These are phyloP conservation scores for Coniochaeta hoffmannii DNA, from an alignment of 2,329 filamentous ascomycete genomes.

Conservation along the genomic window DNA sequence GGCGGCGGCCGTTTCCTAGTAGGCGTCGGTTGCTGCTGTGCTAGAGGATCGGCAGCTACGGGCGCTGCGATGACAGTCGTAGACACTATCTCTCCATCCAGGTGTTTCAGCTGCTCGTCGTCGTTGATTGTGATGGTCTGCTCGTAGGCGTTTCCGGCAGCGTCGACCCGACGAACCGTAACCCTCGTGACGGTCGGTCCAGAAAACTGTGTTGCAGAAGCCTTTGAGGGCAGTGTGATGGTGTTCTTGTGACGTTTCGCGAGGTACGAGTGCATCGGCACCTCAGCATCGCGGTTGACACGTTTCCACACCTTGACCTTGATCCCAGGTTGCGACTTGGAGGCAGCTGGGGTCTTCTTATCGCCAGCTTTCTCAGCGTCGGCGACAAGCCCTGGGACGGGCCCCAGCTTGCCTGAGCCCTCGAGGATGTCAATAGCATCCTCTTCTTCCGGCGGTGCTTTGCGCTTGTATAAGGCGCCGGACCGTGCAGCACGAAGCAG, in stretches of 20 bases:
- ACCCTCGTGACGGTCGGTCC: slow-evolving; percentile 64
- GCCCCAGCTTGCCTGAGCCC: not conserved
- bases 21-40: slow-evolving; percentile 27
- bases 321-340: slow-evolving; percentile 34
- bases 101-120: slow-evolving; percentile 65
- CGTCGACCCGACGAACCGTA: slow-evolving; percentile 71
- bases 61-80: slow-evolving; percentile 49
- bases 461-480: slow-evolving; percentile 67
- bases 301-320: slow-evolving; percentile 55
- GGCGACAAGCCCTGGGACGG: not conserved
- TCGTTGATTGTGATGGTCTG: slow-evolving; percentile 78
- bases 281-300: slow-evolving; percentile 50
- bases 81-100: slow-evolving; percentile 75
- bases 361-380: not conserved
- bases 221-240: slow-evolving; percentile 47
- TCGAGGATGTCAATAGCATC: slow-evolving; percentile 40
- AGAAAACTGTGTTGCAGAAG: slow-evolving; percentile 34
- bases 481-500: slow-evolving; percentile 75
- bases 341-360: slow-evolving; percentile 8
- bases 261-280: slow-evolving; percentile 42
- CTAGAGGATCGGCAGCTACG: slow-evolving; percentile 44
- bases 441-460: slow-evolving; percentile 53
- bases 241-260: slow-evolving; percentile 56
- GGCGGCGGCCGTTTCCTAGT: slow-evolving; percentile 61
- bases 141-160: slow-evolving; percentile 72